phyloP scores from a whole-genome alignment of 169 alveolate genomes.

The Plasmodium sp. region DNA sequence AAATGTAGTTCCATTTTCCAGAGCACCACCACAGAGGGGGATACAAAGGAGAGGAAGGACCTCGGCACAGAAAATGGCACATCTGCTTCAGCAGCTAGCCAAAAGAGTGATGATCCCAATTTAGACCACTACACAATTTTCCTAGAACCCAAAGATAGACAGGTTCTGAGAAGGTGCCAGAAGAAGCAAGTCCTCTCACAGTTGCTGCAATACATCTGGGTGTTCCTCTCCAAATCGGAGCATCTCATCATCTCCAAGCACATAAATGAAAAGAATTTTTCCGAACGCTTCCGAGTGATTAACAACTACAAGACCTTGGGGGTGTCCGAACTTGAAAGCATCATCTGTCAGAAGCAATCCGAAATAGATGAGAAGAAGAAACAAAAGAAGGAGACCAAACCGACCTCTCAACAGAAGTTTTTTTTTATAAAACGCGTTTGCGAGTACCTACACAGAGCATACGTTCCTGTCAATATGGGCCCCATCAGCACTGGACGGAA shows the following conservation, averaged over 20 bases:
- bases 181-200: neutral
- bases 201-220: conserved; percentile 11
- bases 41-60: neutral
- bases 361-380: conserved; percentile 52
- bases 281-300: conserved; percentile 14
- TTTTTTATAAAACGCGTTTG: conserved; percentile 51
- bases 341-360: conserved; percentile 12
- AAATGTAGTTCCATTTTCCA: conserved; percentile 3
- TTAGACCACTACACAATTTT: conserved; percentile 18
- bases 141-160: neutral
- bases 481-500: neutral
- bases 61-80: neutral
- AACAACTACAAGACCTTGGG: conserved; percentile 53
- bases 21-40: neutral
- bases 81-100: neutral
- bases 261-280: conserved; percentile 30
- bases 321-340: conserved; percentile 1
- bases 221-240: neutral
- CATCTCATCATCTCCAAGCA: conserved; percentile 21
- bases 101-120: neutral
- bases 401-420: conserved; percentile 30
- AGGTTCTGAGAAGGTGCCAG: neutral
- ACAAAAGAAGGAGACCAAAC: conserved; percentile 55
- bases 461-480: neutral
- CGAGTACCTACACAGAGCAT: conserved; percentile 15